Conservation (phyloP, 1,284 basidiomycete genomes). For the Gymnopus androsaceus region DNA sequence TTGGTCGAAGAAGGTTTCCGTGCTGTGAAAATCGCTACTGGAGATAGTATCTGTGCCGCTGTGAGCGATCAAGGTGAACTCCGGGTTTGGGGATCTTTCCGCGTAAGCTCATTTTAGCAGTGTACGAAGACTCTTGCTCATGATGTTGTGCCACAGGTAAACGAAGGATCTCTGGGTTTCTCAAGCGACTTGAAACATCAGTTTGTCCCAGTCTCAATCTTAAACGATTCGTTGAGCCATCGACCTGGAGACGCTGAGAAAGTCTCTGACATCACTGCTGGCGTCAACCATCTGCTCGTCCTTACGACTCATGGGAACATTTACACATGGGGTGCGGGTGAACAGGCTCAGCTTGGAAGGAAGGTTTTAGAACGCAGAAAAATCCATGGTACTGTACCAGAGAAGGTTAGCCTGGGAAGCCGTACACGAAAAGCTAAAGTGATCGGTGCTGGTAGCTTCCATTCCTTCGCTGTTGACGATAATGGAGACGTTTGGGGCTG, state of each 20-base stretch:
- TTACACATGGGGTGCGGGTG: conserved; percentile 86
- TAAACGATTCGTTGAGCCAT: conserved; percentile 50
- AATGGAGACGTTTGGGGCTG: conserved; percentile 85
- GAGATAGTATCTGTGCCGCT: conserved; percentile 85
- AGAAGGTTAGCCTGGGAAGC: conserved; percentile 74
- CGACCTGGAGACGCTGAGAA: conserved; percentile 72
- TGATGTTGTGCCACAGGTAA: conserved; percentile 43
- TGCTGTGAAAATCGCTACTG: conserved; percentile 80
- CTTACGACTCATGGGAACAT: conserved; percentile 84
- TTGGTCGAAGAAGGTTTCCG: conserved; percentile 78
- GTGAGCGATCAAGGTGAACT: conserved; percentile 79
- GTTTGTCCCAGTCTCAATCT: conserved; percentile 72
- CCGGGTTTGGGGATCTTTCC: conserved; percentile 90
- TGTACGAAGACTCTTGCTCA: conserved; percentile 10
- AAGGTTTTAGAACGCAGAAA: conserved; percentile 83
- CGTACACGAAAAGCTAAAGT: conserved; percentile 70
- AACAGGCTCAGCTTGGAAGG: conserved; percentile 85
- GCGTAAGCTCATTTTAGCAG: conserved; percentile 54
- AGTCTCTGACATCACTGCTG: conserved; percentile 77
- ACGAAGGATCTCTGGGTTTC: conserved; percentile 87
- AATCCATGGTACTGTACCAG: conserved; percentile 81
- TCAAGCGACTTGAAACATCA: conserved; percentile 66
- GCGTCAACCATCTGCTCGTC: conserved; percentile 86
- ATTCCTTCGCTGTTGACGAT: conserved; percentile 88
- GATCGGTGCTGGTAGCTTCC: conserved; percentile 81